Conservation (phyloP, 1,284 basidiomycete species). For the Sanghuangporus weigelae region DNA sequence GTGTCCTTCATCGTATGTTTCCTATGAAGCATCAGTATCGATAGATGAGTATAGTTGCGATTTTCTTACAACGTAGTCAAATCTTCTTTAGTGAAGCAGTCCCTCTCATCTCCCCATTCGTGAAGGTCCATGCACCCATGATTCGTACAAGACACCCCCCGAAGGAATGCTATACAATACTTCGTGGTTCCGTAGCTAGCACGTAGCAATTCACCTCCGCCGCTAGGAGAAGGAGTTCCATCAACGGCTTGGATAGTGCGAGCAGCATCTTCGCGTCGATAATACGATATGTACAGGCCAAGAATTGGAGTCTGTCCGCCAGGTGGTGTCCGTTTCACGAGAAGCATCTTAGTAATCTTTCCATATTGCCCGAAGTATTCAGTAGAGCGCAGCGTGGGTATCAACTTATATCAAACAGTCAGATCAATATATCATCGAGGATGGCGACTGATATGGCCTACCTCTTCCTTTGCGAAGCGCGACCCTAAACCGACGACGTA, state of each 20-base stretch:
- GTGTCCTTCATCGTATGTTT: constrained; percentile 87
- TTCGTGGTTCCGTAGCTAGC: constrained; percentile 97
- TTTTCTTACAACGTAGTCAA: constrained; percentile 75
- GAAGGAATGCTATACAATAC: constrained; percentile 96
- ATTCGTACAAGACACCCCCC: constrained; percentile 82
- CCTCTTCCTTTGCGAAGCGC: constrained; percentile 93
- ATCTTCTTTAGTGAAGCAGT: constrained; percentile 93
- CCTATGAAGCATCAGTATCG: constrained; percentile 34
- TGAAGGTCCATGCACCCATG: constrained; percentile 92
- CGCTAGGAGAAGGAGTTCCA: constrained; percentile 80
- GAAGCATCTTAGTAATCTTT: constrained; percentile 93
- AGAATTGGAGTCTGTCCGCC: constrained; percentile 74
- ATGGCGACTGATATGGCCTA: constrained; percentile 30
- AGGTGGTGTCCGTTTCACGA: constrained; percentile 84
- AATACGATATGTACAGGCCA: constrained; percentile 95
- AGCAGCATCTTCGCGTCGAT: constrained; percentile 92
- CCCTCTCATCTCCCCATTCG: constrained; percentile 98
- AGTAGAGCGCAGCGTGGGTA: constrained; percentile 88
- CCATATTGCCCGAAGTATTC: constrained; percentile 99
- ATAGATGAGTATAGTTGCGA: neutral
- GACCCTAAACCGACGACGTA: constrained; percentile 93
- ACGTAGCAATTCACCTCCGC: constrained; percentile 76
- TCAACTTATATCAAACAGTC: constrained; percentile 53
- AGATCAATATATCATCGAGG: constrained; percentile 11
- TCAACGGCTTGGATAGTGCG: constrained; percentile 92